phyloP scores from a whole-genome alignment of 2,329 filamentous ascomycete genomes.

The Trichophyton rubrum region DNA sequence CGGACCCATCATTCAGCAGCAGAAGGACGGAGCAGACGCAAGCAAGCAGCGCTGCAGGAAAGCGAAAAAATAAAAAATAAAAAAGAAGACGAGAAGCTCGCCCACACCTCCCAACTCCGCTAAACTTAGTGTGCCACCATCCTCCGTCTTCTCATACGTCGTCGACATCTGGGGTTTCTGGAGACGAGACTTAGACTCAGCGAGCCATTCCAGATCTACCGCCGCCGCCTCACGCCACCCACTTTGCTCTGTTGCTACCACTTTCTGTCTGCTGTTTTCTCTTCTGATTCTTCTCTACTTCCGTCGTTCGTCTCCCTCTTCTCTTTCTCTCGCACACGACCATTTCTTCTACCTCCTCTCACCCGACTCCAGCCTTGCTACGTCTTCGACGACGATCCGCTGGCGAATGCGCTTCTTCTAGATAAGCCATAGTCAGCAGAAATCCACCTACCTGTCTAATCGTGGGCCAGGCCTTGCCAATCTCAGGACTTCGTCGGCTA shows the following conservation, averaged over 20 bases:
- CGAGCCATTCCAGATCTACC: conserved; percentile 6
- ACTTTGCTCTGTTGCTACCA: neutral
- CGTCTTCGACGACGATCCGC: neutral
- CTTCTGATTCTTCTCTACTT: neutral
- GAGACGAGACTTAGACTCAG: conserved; percentile 2
- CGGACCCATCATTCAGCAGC: neutral
- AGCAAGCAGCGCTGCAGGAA: conserved; percentile 1
- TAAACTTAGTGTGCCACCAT: conserved; percentile 5
- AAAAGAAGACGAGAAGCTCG: conserved; percentile 1
- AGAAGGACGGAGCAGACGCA: neutral
- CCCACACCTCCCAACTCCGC: conserved; percentile 4
- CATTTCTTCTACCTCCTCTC: neutral
- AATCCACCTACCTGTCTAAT: neutral
- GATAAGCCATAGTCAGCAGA: neutral
- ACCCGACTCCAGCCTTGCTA: neutral
- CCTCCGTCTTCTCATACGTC: conserved; percentile 1
- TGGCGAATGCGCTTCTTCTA: neutral
- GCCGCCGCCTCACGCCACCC: conserved; percentile 3
- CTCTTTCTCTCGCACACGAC: neutral
- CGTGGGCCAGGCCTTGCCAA: neutral
- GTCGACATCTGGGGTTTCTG: conserved; percentile 1
- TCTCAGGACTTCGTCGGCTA: neutral
- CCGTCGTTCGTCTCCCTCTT: neutral
- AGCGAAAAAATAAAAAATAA: neutral
- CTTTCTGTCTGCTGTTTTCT: neutral